phyloP scores from a whole-genome alignment of 163 green algal genomes.

The Scenedesmus sp. region DNA sequence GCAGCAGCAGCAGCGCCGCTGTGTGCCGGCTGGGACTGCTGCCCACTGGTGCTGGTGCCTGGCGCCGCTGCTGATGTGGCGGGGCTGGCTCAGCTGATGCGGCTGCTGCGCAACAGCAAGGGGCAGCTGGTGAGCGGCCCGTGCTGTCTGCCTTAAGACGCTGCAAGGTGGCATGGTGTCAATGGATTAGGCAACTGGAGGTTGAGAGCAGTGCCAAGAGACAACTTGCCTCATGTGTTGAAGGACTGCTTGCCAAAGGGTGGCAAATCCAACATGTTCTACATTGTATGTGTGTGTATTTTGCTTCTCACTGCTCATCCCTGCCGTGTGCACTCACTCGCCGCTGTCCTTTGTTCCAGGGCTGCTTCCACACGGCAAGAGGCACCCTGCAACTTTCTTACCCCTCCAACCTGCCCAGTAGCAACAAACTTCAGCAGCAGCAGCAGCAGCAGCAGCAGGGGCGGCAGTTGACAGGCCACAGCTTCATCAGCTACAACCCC shows the following conservation, averaged over 20 bases:
- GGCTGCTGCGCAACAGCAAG: not conserved
- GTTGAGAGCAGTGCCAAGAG: too few species aligned
- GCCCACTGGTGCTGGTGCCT: constrained; percentile 31
- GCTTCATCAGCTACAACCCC: constrained; percentile 11
- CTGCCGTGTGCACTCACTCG: not conserved
- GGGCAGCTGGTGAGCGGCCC: not conserved
- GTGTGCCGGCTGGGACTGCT: constrained; percentile 27
- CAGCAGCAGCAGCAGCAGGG: not conserved
- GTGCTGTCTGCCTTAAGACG: too few species aligned
- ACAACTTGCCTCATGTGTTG: too few species aligned
- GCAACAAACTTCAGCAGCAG: not conserved
- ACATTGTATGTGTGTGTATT: too few species aligned
- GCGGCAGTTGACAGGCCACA: not conserved
- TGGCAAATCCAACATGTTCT: too few species aligned
- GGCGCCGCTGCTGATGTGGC: not conserved
- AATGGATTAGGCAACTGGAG: too few species aligned
- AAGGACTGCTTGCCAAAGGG: too few species aligned
- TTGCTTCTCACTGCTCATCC: too few species aligned
- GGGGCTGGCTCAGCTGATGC: constrained; percentile 2
- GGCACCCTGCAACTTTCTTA: not conserved
- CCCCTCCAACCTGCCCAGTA: not conserved
- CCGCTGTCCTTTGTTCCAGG: not conserved
- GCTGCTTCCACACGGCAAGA: not conserved
- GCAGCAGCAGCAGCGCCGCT: not conserved
- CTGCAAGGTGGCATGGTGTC: too few species aligned